Evolutionary conservation across 306 rosid genomes (phyloP), one percentile per base, ranked within the genome.

Genomic region (Lablab purpureus): DNA sequence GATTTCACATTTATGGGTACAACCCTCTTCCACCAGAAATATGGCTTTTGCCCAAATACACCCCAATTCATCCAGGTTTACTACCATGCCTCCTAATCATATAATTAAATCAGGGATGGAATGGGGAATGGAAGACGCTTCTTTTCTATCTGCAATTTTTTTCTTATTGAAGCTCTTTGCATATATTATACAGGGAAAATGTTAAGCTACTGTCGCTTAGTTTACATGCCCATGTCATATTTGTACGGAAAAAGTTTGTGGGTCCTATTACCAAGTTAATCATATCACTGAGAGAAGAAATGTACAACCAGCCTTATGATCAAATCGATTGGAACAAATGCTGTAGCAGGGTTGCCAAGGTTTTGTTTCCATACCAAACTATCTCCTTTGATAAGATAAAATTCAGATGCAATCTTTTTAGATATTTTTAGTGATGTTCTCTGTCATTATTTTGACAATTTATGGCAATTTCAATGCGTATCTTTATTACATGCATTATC

Each of bases 1-100:
- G n/a, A n/a, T n/a, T n/a, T n/a, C n/a, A n/a, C n/a, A n/a, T n/a
- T n/a, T n/a, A n/a, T n/a, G 97, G 97, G 30, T 86, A 88, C 82
- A 91, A 89, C 51, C 94, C 97, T 51, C 74, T 89, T 69, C 94
- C 94, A 23, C 94, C 97, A 6, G 94, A 89, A 71, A 82, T 91
- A 13, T 91, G 94, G 97, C 82, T 91, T 83, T 67, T 91, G 13
- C 94, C 94, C 25, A 59, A 76, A 10, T 55, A 67, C 60, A 40
- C 21, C 10, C 90, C 94, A 8, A 32, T 87, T 72, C 92, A 91
- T 88, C 94, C 97, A 78, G 89, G 92, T 69, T 68, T 68, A 68
- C 51, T 68, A 68, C 18, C 0, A 34, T 11, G 18, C 32, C 19
- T 40, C 27, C 25, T 37, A 37, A 7, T 30, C 22, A 40, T n/a